Base-by-base conservation (phyloP, 2,329 filamentous ascomycete genomes). In the Xylaria hypoxylon region DNA sequence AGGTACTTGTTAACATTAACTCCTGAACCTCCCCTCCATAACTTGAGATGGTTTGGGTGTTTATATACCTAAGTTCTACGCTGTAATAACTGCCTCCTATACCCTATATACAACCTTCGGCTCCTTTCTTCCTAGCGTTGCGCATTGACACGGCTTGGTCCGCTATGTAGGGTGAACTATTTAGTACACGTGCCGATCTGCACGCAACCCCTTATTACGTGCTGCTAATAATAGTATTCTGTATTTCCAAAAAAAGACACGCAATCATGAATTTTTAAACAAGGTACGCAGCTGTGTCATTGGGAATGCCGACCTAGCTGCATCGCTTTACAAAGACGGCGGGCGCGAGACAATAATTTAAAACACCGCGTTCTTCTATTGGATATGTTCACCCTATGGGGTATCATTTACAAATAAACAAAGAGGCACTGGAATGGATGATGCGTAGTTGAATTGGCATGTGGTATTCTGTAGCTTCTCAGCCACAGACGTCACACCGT, bases 401-500 rank as follows among this genome's bases (percentile, higher is more conserved):
- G 13, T 40, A 26, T 5, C 19, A 26, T 3, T n/a, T 24, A 6
- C 7, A 17, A 2, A 40, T 40, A 40, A 55, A 55, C 33, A 38
- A 17, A 42, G 5, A 2, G 26, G 5, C 19, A 26, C 4, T 26
- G 51, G 51, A 55, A 55, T 55, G 51, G 8, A 40, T 22, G 10
- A 53, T 17, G 19, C 31, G 31, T 33, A 38, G 51, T 24, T 19
- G 19, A 35, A 33, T 40, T 24, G 51, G 51, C 19, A 55, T 55
- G 10, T 55, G 11, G 2, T 2, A 40, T 40, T 26, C 17, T 40
- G 17, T 24, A 24, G 5, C 22, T 17, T 5, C n/a, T 38, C 11
- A 38, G 19, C n/a, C 11, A 11, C 15, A 15, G 19, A 38, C 19
- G 19, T 10, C 7, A n/a, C 10, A n/a, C 33, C 10, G 38, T 33